Base-by-base conservation (phyloP, 2,329 filamentous ascomycete species). In the Phyllosticta paracitricarpa region DNA sequence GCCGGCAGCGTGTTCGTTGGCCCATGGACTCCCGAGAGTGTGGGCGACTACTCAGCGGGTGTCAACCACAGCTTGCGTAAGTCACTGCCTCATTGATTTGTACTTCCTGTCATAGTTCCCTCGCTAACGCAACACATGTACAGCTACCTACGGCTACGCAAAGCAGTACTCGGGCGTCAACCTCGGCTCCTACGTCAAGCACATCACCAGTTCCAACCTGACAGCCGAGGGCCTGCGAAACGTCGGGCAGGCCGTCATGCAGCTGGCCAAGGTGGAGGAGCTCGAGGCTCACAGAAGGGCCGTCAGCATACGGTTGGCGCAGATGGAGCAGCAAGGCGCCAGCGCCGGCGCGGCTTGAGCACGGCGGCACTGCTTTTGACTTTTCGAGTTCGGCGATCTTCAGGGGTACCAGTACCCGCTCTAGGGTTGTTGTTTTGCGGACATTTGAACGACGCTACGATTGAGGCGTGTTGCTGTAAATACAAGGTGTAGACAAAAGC, bases 121-220 rank as follows among this genome's bases (percentile, higher is more conserved):
- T 10, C 3, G 26, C 58, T 62, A 57, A 62, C 64, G 25, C 33
- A 40, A 2, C 2, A 9, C 22, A 22, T 51, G 0, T 59, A 26
- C 67, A 96, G 91, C 94, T 58, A 99, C 94, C 0, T 99, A 97
- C 71, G 94, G 94, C 51, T 99, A 96, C 70, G 94, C 94, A 56
- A 96, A 96, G 78, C 94, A 99, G 75, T 99, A 99, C 79, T 97
- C 91, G 5, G 94, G 94, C 58, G 94, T 99, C 71, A 99, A 96
- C 75, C 83, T 99, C 5, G 91, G 85, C 33, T 97, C 93, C 2
- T 99, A 97, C 77, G 84, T 96, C 73, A 99, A 99, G 79, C 91
- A 97, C 80, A 97, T 99, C 70, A 99, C 94, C 48, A 94, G 89
- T 77, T 91, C 91, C 0, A 89, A 96, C 74, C 81, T 99, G 64